These are phyloP conservation scores for Kodamaea jinghongensis DNA, from an alignment of 805 yeast genomes.

Conservation along the genomic window DNA sequence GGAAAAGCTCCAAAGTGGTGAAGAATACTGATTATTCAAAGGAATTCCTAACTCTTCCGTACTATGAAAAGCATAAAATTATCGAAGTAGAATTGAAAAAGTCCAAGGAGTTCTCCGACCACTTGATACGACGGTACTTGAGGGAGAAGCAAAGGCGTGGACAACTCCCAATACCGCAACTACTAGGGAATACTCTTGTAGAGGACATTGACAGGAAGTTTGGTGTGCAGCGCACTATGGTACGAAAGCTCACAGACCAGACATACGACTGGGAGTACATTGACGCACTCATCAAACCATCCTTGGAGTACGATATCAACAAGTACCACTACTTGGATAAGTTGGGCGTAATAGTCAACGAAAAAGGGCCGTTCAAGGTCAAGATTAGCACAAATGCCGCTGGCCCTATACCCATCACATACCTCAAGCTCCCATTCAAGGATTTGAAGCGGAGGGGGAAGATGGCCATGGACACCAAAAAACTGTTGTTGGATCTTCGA, in stretches of 20 bases:
- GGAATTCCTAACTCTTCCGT: constrained; percentile 7
- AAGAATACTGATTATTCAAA: constrained; percentile 4
- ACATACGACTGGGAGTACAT: constrained; percentile 31
- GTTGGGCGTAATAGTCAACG: constrained; percentile 21
- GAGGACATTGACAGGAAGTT: constrained; percentile 10
- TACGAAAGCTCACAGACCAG: constrained; percentile 12
- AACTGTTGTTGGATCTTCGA: constrained; percentile 32
- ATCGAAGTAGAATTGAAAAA: constrained; percentile 13
- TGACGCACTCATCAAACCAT: constrained; percentile 31
- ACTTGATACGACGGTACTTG: constrained; percentile 26
- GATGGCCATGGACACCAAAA: constrained; percentile 13
- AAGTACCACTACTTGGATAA: constrained; percentile 20
- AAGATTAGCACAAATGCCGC: constrained; percentile 29
- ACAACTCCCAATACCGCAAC: constrained; percentile 31
- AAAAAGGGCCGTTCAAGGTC: constrained; percentile 37
- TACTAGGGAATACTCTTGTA: constrained; percentile 21
- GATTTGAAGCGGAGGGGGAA: constrained; percentile 6
- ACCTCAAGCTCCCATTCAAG: constrained; percentile 23
- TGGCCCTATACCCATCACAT: constrained; percentile 31
- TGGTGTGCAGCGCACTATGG: constrained; percentile 25
- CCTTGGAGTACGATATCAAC: constrained; percentile 33
- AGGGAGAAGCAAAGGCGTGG: constrained; percentile 25
- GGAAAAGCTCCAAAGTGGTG: constrained; percentile 6
- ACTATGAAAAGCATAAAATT: constrained; percentile 13
- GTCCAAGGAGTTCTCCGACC: constrained; percentile 15